Conservation (phyloP, 2,329 filamentous ascomycete species). For the Sporothrix schenckii region DNA sequence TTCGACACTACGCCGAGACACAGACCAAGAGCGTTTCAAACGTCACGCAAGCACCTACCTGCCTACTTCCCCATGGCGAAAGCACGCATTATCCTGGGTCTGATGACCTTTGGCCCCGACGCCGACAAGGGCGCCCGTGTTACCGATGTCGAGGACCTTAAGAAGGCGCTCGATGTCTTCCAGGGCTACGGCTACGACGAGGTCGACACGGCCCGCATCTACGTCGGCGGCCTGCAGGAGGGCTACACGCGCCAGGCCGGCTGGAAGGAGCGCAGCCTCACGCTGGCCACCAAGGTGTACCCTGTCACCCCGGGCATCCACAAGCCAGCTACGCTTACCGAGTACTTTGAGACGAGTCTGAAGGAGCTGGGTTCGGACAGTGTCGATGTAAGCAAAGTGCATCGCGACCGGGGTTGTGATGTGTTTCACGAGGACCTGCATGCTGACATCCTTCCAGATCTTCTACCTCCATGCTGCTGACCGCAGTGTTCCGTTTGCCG, state of each 20-base stretch:
- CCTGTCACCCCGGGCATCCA: slow-evolving; percentile 63
- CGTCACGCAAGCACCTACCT: too few species aligned
- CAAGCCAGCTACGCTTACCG: slow-evolving; percentile 62
- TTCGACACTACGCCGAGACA: too few species aligned
- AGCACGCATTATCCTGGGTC: slow-evolving; percentile 68
- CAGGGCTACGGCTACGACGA: slow-evolving; percentile 81
- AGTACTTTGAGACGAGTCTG: slow-evolving; percentile 67
- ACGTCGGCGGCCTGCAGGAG: slow-evolving; percentile 74
- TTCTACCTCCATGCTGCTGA: slow-evolving; percentile 73
- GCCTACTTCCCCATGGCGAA: neutral
- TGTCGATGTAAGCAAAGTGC: slow-evolving; percentile 61
- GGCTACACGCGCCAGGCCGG: slow-evolving; percentile 72
- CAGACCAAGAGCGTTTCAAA: too few species aligned
- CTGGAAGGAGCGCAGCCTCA: slow-evolving; percentile 79
- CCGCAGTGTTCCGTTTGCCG: slow-evolving; percentile 46
- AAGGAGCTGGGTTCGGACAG: slow-evolving; percentile 70
- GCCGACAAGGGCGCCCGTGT: slow-evolving; percentile 67
- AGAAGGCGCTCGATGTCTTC: slow-evolving; percentile 71
- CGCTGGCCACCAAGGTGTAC: slow-evolving; percentile 78
- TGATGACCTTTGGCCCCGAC: slow-evolving; percentile 81
- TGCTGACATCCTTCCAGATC: slow-evolving; percentile 49
- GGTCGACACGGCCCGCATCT: slow-evolving; percentile 79
- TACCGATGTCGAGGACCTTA: slow-evolving; percentile 67
- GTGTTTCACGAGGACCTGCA: too few species aligned
- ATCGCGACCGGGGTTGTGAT: too few species aligned